Base-by-base conservation (phyloP, 768 basidiomycete species). In the Tylopilus subfusipes region DNA sequence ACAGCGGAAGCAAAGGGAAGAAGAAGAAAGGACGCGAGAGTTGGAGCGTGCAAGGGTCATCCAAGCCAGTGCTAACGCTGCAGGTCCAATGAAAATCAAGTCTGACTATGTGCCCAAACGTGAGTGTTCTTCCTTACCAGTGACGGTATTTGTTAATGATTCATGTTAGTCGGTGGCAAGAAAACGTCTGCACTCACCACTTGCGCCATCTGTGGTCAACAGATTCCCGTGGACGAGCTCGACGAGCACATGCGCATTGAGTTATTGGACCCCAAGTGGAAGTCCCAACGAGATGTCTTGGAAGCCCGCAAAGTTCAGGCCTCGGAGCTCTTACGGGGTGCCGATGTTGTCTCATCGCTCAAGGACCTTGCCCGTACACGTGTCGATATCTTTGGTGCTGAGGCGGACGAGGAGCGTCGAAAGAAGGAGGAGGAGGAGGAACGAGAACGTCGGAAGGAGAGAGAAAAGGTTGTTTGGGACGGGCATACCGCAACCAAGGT, bases 161-260 rank as follows among this genome's bases (percentile, higher is more conserved):
- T 29, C n/a, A 47, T 24, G 40, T n/a, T 14, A 91, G 88, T 90
- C 30, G 85, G 85, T 50, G 72, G 79, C 38, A 85, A 84, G 72
- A 71, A 72, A 57, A 79, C 81, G 60, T 78, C 74, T 47, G 80
- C 84, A 34, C 85, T 90, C 73, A 89, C 93, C 5, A 93, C 88
- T 27, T 98, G 94, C 75, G 81, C 87, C 18, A 88, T 98, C 63
- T 97, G 95, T 73, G 88, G 90, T n/a, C 95, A 98, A 70, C 88
- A 93, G 71, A 90, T 99, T 34, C 88, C 97, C 25, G 88, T 95
- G 63, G 90, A 97, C 73, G 96, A 98, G 69, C 76, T 98, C 42
- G 84, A 96, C 62, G 95, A 98, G 68, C 97, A 98, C 71, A 94
- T 98, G 84, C 91, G 97, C 63, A 98, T 98, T 67, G 97, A 99